Evolutionary conservation across 805 yeast genomes (phyloP), one percentile per base, ranked within the genome.

Genomic region (Wickerhamomyces bisporus): DNA sequence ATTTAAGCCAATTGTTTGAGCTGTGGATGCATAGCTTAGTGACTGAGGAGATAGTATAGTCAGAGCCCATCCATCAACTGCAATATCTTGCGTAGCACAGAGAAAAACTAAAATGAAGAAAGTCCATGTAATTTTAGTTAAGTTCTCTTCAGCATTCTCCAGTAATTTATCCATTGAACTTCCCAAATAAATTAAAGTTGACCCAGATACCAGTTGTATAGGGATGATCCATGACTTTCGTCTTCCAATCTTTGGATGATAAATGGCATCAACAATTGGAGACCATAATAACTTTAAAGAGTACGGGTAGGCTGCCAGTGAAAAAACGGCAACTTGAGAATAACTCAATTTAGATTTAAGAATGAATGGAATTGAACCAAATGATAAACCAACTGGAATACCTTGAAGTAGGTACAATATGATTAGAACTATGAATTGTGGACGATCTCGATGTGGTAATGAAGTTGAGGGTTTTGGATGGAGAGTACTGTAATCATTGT

Each of bases 61-160:
- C 53, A 93, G 65, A 0, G 98, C 97, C 98, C 98, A 93, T 10
- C 98, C 98, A 64, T 93, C 98, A 17, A 93, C 98, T 0, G 98
- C 98, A 39, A 93, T 93, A 58, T 93, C 98, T 61, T 93, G 98
- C 0, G 98, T 91, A 1, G 98, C 97, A 64, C 97, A 89, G 42
- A 89, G 69, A 41, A 91, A 75, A 24, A 93, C 93, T 42, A 93
- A 65, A 17, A 77, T 47, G 51, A 89, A 85, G 61, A 93, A 93
- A 40, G 77, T 70, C 35, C 67, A 49, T 0, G 98, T 86, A 43
- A 93, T 74, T 3, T 62, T 55, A 12, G 64, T 52, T 41, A 87
- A 63, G 47, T 79, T 67, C 21, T 59, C 49, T 24, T 65, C 58
- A 0, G 88, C 79, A 17, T 70, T 38, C 3, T 54, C 71, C 55